Evolutionary conservation across 306 rosid genomes (phyloP), one percentile per base, ranked within the genome.

Genomic region (Vigna reflexopilosa): DNA sequence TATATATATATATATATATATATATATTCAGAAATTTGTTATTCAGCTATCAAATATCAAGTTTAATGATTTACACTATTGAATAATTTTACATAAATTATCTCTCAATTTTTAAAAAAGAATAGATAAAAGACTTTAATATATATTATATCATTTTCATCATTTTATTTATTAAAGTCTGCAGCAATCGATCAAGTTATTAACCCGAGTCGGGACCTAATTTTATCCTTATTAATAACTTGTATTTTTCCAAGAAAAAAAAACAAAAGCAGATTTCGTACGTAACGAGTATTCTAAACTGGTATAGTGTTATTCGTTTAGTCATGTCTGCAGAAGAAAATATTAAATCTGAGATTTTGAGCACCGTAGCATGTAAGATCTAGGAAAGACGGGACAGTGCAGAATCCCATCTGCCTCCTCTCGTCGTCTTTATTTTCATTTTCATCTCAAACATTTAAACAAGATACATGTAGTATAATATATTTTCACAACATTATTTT

Each of bases 261-360:
- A 24, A 12, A 13, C 2, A 0, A 36, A 72, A 49, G 9, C 54
- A 77, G 58, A 57, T 67, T 69, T 80, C 56, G 75, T 59, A 49
- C 65, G 66, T 19, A 54, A 42, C 12, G 48, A 57, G 70, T 50
- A 9, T 28, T 49, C 32, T 65, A 22, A 69, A 71, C 19, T 16
- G 42, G 65, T 69, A 55, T 58, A 5, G 83, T 80, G 49, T 65
- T 73, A 69, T 83, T 58, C 34, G 83, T 80, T 22, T 70, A 77
- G 81, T 86, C 81, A 67, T 77, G 73, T 80, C 87, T 42, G 54
- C 52, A 38, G 79, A 59, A 72, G 6, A 32, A 68, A 44, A 80
- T 44, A 47, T n/a, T 68, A 82, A 71, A 17, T 54, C 9, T 66
- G 11, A 16, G 38, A 80, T 79, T 30, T 30, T 79, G 67, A 34